Base-by-base conservation (phyloP, 805 yeast species). In the Candida nonsorbophila region DNA sequence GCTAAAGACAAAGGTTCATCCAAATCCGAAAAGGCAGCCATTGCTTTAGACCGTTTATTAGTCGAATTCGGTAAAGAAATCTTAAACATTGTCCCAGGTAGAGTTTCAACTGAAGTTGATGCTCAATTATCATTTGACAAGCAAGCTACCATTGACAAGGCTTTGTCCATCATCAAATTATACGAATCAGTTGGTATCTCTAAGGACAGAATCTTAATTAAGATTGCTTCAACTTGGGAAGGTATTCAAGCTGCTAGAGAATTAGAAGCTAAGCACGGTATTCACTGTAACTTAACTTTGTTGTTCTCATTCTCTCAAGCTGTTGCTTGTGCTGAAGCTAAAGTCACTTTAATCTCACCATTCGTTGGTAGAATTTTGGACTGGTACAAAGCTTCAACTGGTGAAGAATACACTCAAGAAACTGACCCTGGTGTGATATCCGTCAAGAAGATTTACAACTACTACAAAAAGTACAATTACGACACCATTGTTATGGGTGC, bases 401-500 rank as follows among this genome's bases (percentile, higher is more conserved):
- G 97, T 53, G 75, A 88, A 74, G 71, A 77, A 34, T 90, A 85
- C 77, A 67, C 76, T 30, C 72, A 74, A 45, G 84, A 74, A 50
- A 69, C 77, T 44, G 97, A 92, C 67, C 98, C 99, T 46, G 99
- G 99, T 82, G 97, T 92, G 39, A 29, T 69, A 29, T 85, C 96
- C 24, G 98, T 92, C 50, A 81, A 79, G 66, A 59, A 56, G 39
- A 92, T 92, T 64, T 92, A 62, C 84, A 84, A 88, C 83, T 92
- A 92, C 79, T 92, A 92, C 84, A 92, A 92, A 81, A 90, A 90
- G 72, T 85, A 64, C 66, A 90, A 81, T 49, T 92, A 92, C 79
- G 75, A 90, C 53, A 92, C 99, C 62, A 88, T 92, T 58, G 97
- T 92, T 56, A 92, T 92, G 99, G 99, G 98, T 67, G 99, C 99